These are phyloP conservation scores for Beauveria varroae DNA, from an alignment of 2,329 filamentous ascomycete genomes.

Conservation along the genomic window DNA sequence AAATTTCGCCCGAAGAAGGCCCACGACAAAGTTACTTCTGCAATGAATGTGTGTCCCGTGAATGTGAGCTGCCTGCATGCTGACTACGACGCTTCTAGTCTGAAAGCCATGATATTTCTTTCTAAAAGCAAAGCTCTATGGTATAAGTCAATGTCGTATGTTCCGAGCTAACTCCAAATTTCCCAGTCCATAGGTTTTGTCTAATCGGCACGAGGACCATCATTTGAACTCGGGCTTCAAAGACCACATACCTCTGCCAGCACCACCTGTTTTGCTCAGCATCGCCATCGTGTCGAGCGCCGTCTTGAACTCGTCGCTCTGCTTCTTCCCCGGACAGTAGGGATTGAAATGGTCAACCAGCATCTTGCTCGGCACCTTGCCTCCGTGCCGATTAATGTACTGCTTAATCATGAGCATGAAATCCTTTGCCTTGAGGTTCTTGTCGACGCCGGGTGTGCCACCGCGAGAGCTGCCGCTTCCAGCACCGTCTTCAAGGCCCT, in stretches of 20 bases:
- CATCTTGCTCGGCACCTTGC: constrained; percentile 73
- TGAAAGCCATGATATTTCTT: background rate
- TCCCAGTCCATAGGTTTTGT: background rate
- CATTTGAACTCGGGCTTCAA: constrained; percentile 31
- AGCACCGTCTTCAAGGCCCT: constrained; percentile 39
- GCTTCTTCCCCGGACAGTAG: constrained; percentile 57
- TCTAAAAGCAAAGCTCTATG: background rate
- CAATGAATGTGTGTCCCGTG: constrained; percentile 16
- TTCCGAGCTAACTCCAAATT: background rate
- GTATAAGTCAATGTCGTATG: background rate
- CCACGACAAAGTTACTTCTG: constrained; percentile 30
- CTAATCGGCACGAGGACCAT: background rate
- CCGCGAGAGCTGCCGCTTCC: constrained; percentile 40
- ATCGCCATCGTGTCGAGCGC: constrained; percentile 71
- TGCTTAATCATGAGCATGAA: constrained; percentile 67
- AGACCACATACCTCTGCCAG: constrained; percentile 47
- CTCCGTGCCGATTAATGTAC: constrained; percentile 72
- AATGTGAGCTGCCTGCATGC: constrained; percentile 10
- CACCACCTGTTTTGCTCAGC: constrained; percentile 52
- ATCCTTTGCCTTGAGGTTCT: constrained; percentile 46
- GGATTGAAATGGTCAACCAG: constrained; percentile 85
- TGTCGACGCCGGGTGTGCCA: constrained; percentile 32
- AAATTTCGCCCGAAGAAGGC: constrained; percentile 37
- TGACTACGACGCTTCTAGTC: constrained; percentile 3
- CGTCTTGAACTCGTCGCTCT: constrained; percentile 72